Percentiles rank a stretch among this genome's conserved stretches.
Evolutionary conservation across 768 basidiomycete genomes (phyloP).

Genomic region (Termitomyces sp.): DNA sequence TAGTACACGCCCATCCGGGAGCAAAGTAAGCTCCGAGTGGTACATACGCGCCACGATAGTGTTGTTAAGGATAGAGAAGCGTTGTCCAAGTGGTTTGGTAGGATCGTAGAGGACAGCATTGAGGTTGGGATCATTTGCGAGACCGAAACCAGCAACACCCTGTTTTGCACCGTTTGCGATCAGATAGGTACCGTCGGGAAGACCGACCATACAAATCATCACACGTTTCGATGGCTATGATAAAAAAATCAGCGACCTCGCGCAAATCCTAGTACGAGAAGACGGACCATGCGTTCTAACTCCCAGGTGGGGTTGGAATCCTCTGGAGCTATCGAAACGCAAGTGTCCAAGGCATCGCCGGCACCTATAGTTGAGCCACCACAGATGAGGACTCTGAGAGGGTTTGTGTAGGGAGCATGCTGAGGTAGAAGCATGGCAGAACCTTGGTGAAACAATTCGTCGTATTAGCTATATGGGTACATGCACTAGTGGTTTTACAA

Average conservation of each 20-base stretch:
- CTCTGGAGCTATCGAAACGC: slow-evolving; percentile 69
- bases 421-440: slow-evolving; percentile 70
- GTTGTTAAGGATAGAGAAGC: slow-evolving; percentile 62
- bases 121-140: slow-evolving; percentile 62
- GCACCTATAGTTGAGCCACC: slow-evolving; percentile 69
- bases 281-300: slow-evolving; percentile 74
- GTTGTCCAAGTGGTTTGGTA: slow-evolving; percentile 50
- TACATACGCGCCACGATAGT: slow-evolving; percentile 78
- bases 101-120: slow-evolving; percentile 73
- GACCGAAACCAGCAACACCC: slow-evolving; percentile 73
- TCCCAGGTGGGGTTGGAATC: slow-evolving; percentile 60
- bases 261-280: not conserved
- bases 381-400: slow-evolving; percentile 67
- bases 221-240: slow-evolving; percentile 67
- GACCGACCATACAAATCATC: slow-evolving; percentile 70
- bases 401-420: slow-evolving; percentile 70
- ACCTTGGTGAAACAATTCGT: slow-evolving; percentile 23
- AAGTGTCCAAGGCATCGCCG: slow-evolving; percentile 62
- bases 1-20: slow-evolving; percentile 73
- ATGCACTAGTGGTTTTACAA: not conserved
- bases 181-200: slow-evolving; percentile 75
- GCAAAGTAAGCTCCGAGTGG: slow-evolving; percentile 72
- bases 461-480: not conserved
- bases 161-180: slow-evolving; percentile 74
- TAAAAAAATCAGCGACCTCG: not conserved